phyloP scores from a whole-genome alignment of 352 stramenopile species.

The Globisporangium polare region DNA sequence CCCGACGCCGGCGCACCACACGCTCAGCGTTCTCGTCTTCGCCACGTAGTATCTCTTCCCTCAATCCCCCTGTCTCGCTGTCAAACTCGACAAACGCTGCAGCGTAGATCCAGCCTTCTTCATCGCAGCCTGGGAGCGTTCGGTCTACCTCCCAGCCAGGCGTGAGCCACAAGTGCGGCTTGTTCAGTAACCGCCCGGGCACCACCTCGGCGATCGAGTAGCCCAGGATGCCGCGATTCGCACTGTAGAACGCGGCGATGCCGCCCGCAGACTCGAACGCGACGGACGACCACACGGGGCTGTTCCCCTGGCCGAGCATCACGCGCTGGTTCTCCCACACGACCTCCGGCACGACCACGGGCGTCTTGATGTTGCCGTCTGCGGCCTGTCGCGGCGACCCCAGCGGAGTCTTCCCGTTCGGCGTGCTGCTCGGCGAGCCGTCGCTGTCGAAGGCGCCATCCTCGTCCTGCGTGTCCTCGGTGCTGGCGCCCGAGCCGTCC shows the following conservation, averaged over 20 bases:
- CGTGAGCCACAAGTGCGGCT: constrained; percentile 67
- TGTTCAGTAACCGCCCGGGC: constrained; percentile 57
- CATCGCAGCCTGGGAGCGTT: constrained; percentile 44
- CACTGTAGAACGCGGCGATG: constrained; percentile 54
- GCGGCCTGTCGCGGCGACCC: background rate
- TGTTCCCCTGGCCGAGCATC: constrained; percentile 4
- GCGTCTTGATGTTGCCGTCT: constrained; percentile 14
- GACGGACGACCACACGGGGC: constrained; percentile 27
- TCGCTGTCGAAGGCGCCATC: constrained; percentile 16
- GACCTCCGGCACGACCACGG: constrained; percentile 40
- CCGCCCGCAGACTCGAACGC: constrained; percentile 37
- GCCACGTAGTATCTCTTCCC: background rate
- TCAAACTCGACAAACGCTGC: constrained; percentile 33
- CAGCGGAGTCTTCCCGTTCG: constrained; percentile 1
- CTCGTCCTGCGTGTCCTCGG: constrained; percentile 24
- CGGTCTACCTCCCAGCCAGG: constrained; percentile 57
- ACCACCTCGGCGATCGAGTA: constrained; percentile 58
- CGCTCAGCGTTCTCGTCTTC: constrained; percentile 14
- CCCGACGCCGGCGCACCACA: constrained; percentile 42
- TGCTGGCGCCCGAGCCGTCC: constrained; percentile 12
- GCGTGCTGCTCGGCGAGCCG: constrained; percentile 3
- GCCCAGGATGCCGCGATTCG: constrained; percentile 58
- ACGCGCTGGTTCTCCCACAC: constrained; percentile 49
- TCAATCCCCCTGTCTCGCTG: background rate
- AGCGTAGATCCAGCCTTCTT: constrained; percentile 74